These are phyloP conservation scores for Starmerella stellata DNA, from an alignment of 805 yeast species.

Conservation along the genomic window DNA sequence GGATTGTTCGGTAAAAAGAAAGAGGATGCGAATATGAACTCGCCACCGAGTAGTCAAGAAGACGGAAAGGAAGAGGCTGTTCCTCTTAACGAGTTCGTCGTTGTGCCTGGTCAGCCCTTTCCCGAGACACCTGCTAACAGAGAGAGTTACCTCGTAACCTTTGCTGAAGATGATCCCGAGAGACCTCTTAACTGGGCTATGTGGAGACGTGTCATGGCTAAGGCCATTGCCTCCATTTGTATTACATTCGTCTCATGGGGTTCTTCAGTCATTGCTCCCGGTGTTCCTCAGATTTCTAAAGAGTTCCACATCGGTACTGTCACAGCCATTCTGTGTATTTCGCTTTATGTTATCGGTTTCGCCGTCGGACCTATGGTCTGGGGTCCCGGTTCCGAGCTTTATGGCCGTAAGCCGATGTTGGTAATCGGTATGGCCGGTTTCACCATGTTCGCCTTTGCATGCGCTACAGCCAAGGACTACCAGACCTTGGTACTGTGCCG, in stretches of 20 bases:
- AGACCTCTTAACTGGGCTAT: slow-evolving; percentile 39
- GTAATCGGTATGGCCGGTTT: slow-evolving; percentile 21
- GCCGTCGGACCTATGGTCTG: slow-evolving; percentile 50
- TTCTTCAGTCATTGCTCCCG: slow-evolving; percentile 33
- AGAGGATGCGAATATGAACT: neutral
- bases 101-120: slow-evolving; percentile 14
- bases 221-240: slow-evolving; percentile 26
- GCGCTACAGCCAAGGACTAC: slow-evolving; percentile 34
- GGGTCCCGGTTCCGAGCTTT: slow-evolving; percentile 42
- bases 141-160: slow-evolving; percentile 13
- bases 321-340: slow-evolving; percentile 35
- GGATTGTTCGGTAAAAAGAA: slow-evolving; percentile 1
- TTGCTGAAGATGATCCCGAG: slow-evolving; percentile 34
- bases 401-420: slow-evolving; percentile 34
- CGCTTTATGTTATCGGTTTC: slow-evolving; percentile 46
- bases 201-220: slow-evolving; percentile 16
- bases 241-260: slow-evolving; percentile 23
- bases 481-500: slow-evolving; percentile 36
- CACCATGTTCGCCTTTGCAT: slow-evolving; percentile 30
- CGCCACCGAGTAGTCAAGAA: neutral
- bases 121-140: slow-evolving; percentile 13
- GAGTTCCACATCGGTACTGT: slow-evolving; percentile 30
- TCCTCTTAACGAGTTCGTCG: slow-evolving; percentile 11
- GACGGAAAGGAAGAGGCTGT: slow-evolving; percentile 6
- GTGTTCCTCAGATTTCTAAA: slow-evolving; percentile 22